phyloP scores from a whole-genome alignment of 208 protist genomes.

The Acanthamoeba lugdunensis region DNA sequence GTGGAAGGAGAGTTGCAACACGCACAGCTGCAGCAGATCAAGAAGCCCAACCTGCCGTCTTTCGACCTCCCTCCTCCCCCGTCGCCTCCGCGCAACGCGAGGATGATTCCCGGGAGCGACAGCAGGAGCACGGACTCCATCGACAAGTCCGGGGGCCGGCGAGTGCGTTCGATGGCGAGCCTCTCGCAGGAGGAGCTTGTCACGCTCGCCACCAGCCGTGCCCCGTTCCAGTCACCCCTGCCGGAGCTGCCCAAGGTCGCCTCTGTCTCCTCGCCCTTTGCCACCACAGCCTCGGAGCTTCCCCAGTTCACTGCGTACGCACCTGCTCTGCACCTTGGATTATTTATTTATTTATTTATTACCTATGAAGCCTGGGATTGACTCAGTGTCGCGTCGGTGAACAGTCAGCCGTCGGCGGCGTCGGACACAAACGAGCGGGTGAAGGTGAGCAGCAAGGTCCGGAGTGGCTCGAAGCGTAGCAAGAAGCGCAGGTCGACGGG shows the following conservation, averaged over 20 bases:
- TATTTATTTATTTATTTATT: too few species aligned
- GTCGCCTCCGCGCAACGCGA: background rate
- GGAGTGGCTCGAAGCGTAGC: background rate
- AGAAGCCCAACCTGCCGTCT: slow-evolving; percentile 58
- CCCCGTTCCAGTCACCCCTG: background rate
- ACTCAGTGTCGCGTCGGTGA: too few species aligned
- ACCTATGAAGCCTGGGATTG: too few species aligned
- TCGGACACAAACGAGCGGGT: slow-evolving; percentile 12
- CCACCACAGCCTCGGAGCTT: background rate
- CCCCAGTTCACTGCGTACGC: slow-evolving; percentile 31
- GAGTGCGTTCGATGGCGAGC: background rate
- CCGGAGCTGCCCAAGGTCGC: background rate
- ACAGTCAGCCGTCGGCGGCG: background rate
- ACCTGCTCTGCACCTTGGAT: background rate
- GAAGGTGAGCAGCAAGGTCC: background rate
- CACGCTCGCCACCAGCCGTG: background rate
- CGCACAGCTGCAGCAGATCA: background rate
- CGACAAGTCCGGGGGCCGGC: background rate
- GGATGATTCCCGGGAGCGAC: background rate
- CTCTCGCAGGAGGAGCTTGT: background rate
- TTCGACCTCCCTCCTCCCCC: slow-evolving; percentile 52
- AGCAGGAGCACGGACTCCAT: too few species aligned
- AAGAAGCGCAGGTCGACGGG: background rate
- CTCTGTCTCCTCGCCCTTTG: background rate
- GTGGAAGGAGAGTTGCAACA: slow-evolving; percentile 22